Base-by-base conservation (phyloP, 2,329 filamentous ascomycete genomes). In the Neofusicoccum laricinum region DNA sequence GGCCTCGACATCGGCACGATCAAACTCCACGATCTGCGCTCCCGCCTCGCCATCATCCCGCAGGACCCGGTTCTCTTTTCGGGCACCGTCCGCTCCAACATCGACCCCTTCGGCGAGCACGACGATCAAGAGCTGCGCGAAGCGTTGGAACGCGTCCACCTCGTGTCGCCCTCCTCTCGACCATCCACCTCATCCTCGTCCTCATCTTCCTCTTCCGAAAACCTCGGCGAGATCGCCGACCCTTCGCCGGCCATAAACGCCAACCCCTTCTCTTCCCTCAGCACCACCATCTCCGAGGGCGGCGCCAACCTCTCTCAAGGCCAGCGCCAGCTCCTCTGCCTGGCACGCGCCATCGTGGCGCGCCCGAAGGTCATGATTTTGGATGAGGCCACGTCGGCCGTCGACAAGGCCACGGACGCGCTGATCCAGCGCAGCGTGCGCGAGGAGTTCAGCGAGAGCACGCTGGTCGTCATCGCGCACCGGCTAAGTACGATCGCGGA, bases 1-100 rank as follows among this genome's bases (percentile, higher is more conserved):
- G 90, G 90, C 0, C 69, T 92, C 12, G 90, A 93, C 71, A 90
- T 93, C 59, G 88, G 89, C 21, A 89, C 85, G 70, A 85, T 93
- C 70, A 85, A 85, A 62, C 82, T 93, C 0, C 83, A 89, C 64
- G 86, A 90, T 63, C 80, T 95, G 11, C 85, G 91, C 25, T 88
- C 86, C n/a, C 84, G 90, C 0, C 77, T 95, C 0, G 89, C 90
- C 41, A 93, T 95, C 68, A 94, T 95, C 62, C 91, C 91, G 1
- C 90, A 93, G 77, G 91, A 94, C 68, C 91, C 91, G 0, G 90
- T 93, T 1, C 82, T 95, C 6, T 94, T 95, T 77, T 91, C 88
- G 0, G 91, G 92, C 21, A 93, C 90, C 0, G 80, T 95, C 19
- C 84, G 91, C 46, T 87, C 84, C 48, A 94, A 94, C 70, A 82